Evolutionary conservation across 2,329 filamentous ascomycete species (phyloP).

Genomic region (Neurospora crassa): DNA sequence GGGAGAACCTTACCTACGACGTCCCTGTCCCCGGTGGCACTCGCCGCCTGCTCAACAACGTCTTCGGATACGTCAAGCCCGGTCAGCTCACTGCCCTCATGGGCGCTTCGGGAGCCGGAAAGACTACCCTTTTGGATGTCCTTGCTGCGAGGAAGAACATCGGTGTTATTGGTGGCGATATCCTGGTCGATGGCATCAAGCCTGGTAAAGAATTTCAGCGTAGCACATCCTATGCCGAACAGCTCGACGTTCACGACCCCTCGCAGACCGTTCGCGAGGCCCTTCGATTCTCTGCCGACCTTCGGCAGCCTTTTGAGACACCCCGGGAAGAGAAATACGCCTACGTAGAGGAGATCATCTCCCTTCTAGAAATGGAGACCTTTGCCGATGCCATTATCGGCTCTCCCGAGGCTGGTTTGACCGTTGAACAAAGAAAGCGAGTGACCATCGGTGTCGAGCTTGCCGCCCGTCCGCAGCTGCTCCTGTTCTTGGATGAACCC

Average conservation of each 20-base stretch:
- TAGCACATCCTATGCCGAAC: conserved; percentile 53
- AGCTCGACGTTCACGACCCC: conserved; percentile 52
- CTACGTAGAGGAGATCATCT: conserved; percentile 50
- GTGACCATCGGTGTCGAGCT: conserved; percentile 90
- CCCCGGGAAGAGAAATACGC: conserved; percentile 45
- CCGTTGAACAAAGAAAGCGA: conserved; percentile 57
- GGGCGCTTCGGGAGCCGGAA: conserved; percentile 78
- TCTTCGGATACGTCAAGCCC: conserved; percentile 64
- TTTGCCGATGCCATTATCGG: conserved; percentile 52
- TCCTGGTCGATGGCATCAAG: conserved; percentile 46
- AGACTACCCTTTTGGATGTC: conserved; percentile 77
- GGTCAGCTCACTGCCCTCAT: conserved; percentile 72
- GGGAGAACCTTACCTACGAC: conserved; percentile 76
- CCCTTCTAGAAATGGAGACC: conserved; percentile 47
- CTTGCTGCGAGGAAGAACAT: conserved; percentile 54
- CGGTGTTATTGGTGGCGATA: conserved; percentile 47
- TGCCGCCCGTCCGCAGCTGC: conserved; percentile 68
- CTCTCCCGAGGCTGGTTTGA: conserved; percentile 57
- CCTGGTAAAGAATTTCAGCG: conserved; percentile 52
- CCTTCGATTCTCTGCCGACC: conserved; percentile 51
- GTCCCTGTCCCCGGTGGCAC: conserved; percentile 50
- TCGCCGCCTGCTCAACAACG: conserved; percentile 43
- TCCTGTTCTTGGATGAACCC: conserved; percentile 72
- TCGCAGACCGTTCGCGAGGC: conserved; percentile 55
- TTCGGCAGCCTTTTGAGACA: conserved; percentile 46